A percentile compares a stretch with the other conserved stretches of the same genome.
These are phyloP conservation scores for Trichoderma simmonsii DNA, from an alignment of 2,329 filamentous ascomycete species.

Conservation along the genomic window DNA sequence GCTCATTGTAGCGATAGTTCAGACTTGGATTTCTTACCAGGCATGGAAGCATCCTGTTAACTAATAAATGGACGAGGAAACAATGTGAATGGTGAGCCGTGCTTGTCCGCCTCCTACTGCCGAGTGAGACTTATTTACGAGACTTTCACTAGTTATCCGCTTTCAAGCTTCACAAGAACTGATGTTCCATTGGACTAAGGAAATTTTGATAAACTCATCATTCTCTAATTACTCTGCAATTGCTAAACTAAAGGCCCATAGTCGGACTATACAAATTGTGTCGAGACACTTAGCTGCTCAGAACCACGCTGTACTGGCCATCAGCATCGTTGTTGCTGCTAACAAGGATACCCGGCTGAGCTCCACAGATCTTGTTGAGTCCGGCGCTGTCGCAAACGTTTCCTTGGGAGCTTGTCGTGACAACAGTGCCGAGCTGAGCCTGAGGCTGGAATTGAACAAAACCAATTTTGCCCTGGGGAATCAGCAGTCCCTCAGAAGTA, in stretches of 20 bases:
- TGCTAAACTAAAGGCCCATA: not conserved
- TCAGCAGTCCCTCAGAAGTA: constrained; percentile 12
- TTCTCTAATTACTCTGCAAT: not conserved
- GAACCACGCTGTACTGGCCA: constrained; percentile 15
- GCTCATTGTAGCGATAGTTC: not conserved
- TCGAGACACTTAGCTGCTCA: not conserved
- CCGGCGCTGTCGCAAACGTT: constrained; percentile 10
- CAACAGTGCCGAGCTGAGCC: constrained; percentile 12
- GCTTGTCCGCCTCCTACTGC: not conserved
- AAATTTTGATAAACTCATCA: not conserved
- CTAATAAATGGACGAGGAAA: not conserved
- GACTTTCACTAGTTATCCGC: not conserved
- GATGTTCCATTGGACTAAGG: not conserved
- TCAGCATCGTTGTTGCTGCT: constrained; percentile 11
- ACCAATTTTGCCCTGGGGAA: constrained; percentile 11
- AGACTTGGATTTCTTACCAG: not conserved
- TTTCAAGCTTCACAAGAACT: not conserved
- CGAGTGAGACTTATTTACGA: fast-evolving
- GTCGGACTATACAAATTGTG: not conserved
- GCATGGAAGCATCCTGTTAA: not conserved
- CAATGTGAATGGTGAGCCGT: not conserved
- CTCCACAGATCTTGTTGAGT: constrained; percentile 18
- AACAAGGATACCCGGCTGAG: constrained; percentile 10
- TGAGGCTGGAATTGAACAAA: constrained; percentile 18
- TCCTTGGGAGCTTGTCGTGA: constrained; percentile 1